Evolutionary conservation across 2,329 filamentous ascomycete genomes (phyloP).

Genomic region (Emergomyces pasteurianus): DNA sequence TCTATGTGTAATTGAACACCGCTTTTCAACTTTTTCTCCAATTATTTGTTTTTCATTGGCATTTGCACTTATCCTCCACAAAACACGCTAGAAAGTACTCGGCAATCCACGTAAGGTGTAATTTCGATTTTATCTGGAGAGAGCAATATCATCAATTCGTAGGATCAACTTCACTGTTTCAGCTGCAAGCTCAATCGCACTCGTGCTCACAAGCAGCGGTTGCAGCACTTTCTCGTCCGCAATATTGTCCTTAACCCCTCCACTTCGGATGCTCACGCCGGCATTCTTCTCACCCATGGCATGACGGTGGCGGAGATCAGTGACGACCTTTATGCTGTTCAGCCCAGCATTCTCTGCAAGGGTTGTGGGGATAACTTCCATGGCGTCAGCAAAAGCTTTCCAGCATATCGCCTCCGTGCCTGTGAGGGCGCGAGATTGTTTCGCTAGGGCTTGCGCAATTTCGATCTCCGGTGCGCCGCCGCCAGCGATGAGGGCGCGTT

Average conservation of each 20-base stretch:
- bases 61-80: not conserved
- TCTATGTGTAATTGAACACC: not conserved
- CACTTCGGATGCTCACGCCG: slow-evolving; percentile 94
- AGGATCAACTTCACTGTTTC: slow-evolving; percentile 97
- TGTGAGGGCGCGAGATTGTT: slow-evolving; percentile 67
- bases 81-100: not conserved
- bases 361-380: slow-evolving; percentile 94
- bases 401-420: slow-evolving; percentile 97
- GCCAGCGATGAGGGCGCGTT: slow-evolving; percentile 96
- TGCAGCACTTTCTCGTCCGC: slow-evolving; percentile 94
- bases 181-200: slow-evolving; percentile 88
- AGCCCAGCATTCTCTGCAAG: slow-evolving; percentile 94
- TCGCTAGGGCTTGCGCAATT: slow-evolving; percentile 74
- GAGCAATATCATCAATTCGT: slow-evolving; percentile 55
- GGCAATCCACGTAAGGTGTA: not conserved
- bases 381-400: slow-evolving; percentile 95
- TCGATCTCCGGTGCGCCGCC: slow-evolving; percentile 95
- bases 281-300: slow-evolving; percentile 92
- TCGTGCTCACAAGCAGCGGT: slow-evolving; percentile 90
- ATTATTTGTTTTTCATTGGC: not conserved
- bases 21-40: not conserved
- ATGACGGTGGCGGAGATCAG: slow-evolving; percentile 85
- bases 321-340: slow-evolving; percentile 98
- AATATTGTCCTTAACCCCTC: slow-evolving; percentile 94
- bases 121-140: slow-evolving; percentile 31